Percentiles rank a stretch among this genome's conserved stretches.
Evolutionary conservation across 768 basidiomycete genomes (phyloP).

Genomic region (Serpula lacrymans): DNA sequence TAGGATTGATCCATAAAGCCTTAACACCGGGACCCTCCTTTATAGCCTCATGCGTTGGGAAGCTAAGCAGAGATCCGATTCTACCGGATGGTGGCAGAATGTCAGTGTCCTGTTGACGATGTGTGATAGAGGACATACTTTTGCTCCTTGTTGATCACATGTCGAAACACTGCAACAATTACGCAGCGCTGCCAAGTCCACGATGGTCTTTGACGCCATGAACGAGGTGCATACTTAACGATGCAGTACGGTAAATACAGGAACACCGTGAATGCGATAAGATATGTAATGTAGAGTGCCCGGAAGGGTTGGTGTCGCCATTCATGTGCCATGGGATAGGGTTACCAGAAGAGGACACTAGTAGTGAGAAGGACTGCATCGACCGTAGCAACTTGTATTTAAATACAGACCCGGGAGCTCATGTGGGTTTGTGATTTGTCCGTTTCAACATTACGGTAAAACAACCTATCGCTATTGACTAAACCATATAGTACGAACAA

Average conservation of each 20-base stretch:
- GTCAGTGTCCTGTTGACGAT: conserved; percentile 10
- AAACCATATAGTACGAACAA: no score
- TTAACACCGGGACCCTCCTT: conserved; percentile 11
- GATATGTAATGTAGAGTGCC: conserved; percentile 19
- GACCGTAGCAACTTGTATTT: no score
- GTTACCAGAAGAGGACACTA: no score
- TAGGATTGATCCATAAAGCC: conserved; percentile 17
- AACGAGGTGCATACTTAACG: conserved; percentile 7
- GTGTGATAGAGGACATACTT: conserved; percentile 13
- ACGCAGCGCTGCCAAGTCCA: conserved; percentile 3
- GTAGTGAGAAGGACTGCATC: no score
- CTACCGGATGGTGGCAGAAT: conserved; percentile 1
- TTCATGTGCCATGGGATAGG: conserved; percentile 6
- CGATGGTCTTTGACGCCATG: conserved; percentile 9
- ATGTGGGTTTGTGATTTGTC: no score
- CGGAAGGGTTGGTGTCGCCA: conserved; percentile 12
- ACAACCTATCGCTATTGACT: no score
- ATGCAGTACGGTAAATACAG: conserved; percentile 21
- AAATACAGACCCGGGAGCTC: no score
- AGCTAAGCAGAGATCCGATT: conserved; percentile 1
- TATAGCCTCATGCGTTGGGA: conserved; percentile 6
- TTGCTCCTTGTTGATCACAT: conserved; percentile 14
- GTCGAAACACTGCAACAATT: conserved; percentile 9
- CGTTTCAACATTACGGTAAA: no score
- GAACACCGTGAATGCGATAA: conserved; percentile 14